Conservation (phyloP, 495 filamentous ascomycete genomes). For the Neurospora pannonica region DNA sequence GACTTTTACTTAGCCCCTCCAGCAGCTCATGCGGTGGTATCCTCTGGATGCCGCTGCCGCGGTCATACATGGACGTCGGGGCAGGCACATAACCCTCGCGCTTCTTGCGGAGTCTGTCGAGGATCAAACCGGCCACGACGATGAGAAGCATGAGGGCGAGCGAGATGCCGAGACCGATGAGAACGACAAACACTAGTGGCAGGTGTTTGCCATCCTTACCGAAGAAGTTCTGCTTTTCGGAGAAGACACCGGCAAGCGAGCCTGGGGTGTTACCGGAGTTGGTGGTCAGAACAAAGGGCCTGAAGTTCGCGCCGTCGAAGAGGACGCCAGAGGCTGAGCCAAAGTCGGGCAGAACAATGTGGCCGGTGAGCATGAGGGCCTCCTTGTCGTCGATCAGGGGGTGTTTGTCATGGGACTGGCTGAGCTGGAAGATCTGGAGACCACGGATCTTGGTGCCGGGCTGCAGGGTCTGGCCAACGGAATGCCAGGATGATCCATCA, state of each 20-base stretch:
- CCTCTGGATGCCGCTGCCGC: slow-evolving; percentile 63
- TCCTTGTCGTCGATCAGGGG: slow-evolving; percentile 54
- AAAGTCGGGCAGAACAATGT: slow-evolving; percentile 63
- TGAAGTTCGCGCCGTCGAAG: slow-evolving; percentile 69
- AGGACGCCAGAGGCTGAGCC: slow-evolving; percentile 77
- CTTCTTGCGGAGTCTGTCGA: slow-evolving; percentile 74
- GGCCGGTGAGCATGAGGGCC: slow-evolving; percentile 72
- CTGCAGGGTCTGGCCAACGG: slow-evolving; percentile 48
- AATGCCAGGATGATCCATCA: slow-evolving; percentile 44
- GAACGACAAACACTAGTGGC: slow-evolving; percentile 76
- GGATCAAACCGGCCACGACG: slow-evolving; percentile 71
- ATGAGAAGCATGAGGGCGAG: slow-evolving; percentile 81
- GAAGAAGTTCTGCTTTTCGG: slow-evolving; percentile 63
- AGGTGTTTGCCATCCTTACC: slow-evolving; percentile 35
- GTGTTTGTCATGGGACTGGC: slow-evolving; percentile 53
- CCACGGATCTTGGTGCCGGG: slow-evolving; percentile 60
- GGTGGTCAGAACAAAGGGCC: slow-evolving; percentile 71
- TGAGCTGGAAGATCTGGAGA: slow-evolving; percentile 69
- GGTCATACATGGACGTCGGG: slow-evolving; percentile 63
- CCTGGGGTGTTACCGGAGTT: slow-evolving; percentile 53
- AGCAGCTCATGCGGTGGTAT: slow-evolving; percentile 78
- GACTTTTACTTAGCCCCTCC: slow-evolving; percentile 34
- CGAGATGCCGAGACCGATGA: slow-evolving; percentile 86
- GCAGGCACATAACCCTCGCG: slow-evolving; percentile 81
- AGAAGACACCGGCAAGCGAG: slow-evolving; percentile 69